Percentiles rank a stretch among this genome's conserved stretches.
Evolutionary conservation across 2,329 filamentous ascomycete genomes (phyloP).

Genomic region (Phoma sp.): DNA sequence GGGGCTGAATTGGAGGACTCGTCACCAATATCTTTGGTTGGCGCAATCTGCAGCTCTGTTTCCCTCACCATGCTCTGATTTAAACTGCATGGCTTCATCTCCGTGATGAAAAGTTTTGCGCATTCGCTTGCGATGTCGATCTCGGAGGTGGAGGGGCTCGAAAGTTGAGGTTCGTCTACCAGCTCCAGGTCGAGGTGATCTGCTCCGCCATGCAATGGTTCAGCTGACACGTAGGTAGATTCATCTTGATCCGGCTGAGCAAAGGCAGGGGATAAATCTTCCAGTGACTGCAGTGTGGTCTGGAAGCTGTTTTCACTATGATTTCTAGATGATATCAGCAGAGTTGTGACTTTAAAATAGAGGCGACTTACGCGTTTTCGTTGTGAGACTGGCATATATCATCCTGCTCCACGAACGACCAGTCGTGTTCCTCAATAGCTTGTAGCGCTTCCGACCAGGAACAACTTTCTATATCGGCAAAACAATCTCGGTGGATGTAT

Average conservation of each 20-base stretch:
- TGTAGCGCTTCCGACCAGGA: slow-evolving; percentile 30
- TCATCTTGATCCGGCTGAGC: not conserved
- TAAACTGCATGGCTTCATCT: too few relatives aligned
- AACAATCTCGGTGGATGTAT: slow-evolving; percentile 8
- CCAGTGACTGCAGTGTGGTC: not conserved
- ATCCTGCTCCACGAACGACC: slow-evolving; percentile 12
- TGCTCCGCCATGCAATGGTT: too few relatives aligned
- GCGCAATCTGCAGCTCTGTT: too few relatives aligned
- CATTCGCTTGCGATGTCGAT: too few relatives aligned
- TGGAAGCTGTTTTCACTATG: not conserved
- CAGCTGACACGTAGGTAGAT: not conserved
- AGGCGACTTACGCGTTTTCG: not conserved
- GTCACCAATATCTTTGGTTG: too few relatives aligned
- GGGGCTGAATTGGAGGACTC: too few relatives aligned
- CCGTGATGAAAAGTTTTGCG: too few relatives aligned
- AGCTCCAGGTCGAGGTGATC: too few relatives aligned
- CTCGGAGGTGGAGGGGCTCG: too few relatives aligned
- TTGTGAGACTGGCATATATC: not conserved
- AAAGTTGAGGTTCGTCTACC: too few relatives aligned
- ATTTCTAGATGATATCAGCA: not conserved
- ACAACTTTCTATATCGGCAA: not conserved
- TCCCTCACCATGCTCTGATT: too few relatives aligned
- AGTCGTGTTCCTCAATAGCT: slow-evolving; percentile 36
- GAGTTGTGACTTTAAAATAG: not conserved
- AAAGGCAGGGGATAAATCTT: too few relatives aligned